A percentile compares a stretch with the other conserved stretches of the same genome.
These are phyloP conservation scores for Fusarium sp. DNA, from an alignment of 2,329 filamentous ascomycete genomes.

Conservation along the genomic window DNA sequence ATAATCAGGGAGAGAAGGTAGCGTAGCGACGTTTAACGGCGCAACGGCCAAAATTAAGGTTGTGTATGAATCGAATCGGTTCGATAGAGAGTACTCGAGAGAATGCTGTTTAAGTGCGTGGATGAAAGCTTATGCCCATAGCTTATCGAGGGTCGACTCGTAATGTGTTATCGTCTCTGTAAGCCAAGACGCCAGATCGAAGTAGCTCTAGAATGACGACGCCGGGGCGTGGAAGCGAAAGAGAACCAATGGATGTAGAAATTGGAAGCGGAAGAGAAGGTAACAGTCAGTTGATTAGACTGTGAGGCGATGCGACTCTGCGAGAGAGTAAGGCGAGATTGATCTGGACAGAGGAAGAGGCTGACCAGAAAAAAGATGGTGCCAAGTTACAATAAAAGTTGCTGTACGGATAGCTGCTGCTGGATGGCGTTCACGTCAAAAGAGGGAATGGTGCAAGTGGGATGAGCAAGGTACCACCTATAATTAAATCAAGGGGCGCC, in stretches of 20 bases:
- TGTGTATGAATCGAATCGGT: neutral
- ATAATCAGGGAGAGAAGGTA: slow-evolving; percentile 3
- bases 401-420: slow-evolving; percentile 12
- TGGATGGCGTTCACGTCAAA: slow-evolving; percentile 28
- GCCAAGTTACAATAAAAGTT: slow-evolving; percentile 19
- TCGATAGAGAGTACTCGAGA: slow-evolving; percentile 28
- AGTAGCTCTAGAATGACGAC: slow-evolving; percentile 20
- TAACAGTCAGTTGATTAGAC: neutral
- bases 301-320: neutral
- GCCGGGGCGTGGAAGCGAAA: slow-evolving; percentile 1
- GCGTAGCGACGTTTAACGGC: slow-evolving; percentile 14
- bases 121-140: slow-evolving; percentile 26
- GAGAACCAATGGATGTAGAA: neutral
- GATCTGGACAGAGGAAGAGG: neutral
- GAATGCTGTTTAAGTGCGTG: slow-evolving; percentile 4
- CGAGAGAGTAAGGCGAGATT: neutral
- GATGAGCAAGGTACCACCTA: slow-evolving; percentile 28
- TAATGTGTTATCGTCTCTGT: slow-evolving; percentile 15
- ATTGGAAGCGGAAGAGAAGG: neutral
- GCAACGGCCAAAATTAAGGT: slow-evolving; percentile 15
- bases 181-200: slow-evolving; percentile 26
- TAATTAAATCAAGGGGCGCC: slow-evolving; percentile 40
- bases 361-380: slow-evolving; percentile 15
- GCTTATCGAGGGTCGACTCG: slow-evolving; percentile 33
- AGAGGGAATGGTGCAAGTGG: slow-evolving; percentile 28